A percentile compares a stretch with the other conserved stretches of the same genome.
Evolutionary conservation across 75 land plant genomes (phyloP).

Genomic region (Sequoia sempervirens): DNA sequence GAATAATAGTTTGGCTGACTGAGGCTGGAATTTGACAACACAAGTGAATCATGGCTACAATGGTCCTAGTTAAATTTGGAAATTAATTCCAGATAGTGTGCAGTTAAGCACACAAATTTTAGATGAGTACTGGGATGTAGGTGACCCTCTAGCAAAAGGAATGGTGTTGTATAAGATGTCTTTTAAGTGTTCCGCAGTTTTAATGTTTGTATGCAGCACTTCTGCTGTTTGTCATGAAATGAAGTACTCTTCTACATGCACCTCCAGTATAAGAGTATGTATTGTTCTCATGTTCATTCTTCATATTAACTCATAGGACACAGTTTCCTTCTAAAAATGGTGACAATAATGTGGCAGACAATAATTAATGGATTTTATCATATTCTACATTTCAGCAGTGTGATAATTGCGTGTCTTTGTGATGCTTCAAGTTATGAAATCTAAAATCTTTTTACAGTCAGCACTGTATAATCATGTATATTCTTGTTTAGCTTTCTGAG

Average conservation of each 20-base stretch:
- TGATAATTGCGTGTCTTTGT: background rate
- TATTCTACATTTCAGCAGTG: background rate
- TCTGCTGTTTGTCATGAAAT: background rate
- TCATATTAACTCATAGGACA: background rate
- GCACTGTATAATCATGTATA: background rate
- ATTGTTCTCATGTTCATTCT: too few species aligned
- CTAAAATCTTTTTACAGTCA: background rate
- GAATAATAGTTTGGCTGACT: too few species aligned
- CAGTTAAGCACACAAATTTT: too few species aligned
- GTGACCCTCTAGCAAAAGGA: too few species aligned
- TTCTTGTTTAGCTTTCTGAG: background rate
- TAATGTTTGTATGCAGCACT: background rate
- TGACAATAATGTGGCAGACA: background rate
- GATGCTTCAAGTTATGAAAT: background rate
- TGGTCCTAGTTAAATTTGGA: too few species aligned
- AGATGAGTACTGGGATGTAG: too few species aligned
- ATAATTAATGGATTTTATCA: background rate
- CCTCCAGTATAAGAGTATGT: background rate
- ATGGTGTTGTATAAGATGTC: too few species aligned
- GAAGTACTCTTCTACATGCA: background rate
- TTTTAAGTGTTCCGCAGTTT: too few species aligned
- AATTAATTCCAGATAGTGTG: too few species aligned
- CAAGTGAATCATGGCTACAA: too few species aligned
- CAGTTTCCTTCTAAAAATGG: background rate
- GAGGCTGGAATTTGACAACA: too few species aligned